Evolutionary conservation across 2,329 filamentous ascomycete species (phyloP).

Genomic region (Cordyceps cateniannulata): DNA sequence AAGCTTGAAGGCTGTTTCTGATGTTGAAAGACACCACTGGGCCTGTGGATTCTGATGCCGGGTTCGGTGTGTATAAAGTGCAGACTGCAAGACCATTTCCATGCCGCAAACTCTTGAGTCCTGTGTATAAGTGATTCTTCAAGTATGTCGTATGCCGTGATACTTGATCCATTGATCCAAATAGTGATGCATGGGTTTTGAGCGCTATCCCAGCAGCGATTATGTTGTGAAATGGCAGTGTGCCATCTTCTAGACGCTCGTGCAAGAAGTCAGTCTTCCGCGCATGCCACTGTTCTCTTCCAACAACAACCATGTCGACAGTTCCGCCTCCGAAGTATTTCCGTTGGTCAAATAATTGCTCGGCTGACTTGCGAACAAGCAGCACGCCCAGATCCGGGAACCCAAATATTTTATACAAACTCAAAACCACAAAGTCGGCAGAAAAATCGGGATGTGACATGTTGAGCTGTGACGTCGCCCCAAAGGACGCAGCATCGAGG

Average conservation of each 20-base stretch:
- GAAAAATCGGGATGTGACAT: conserved; percentile 53
- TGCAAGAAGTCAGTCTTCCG: conserved; percentile 67
- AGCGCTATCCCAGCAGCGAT: conserved; percentile 74
- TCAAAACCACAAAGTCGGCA: conserved; percentile 81
- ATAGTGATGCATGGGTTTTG: conserved; percentile 60
- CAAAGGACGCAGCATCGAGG: conserved; percentile 77
- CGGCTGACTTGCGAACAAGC: conserved; percentile 68
- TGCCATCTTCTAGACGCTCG: conserved; percentile 83
- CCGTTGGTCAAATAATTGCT: conserved; percentile 55
- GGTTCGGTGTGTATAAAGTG: conserved; percentile 49
- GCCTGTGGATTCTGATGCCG: conserved; percentile 42
- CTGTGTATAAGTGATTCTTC: conserved; percentile 36
- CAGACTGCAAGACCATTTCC: conserved; percentile 61
- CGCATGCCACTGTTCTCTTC: conserved; percentile 78
- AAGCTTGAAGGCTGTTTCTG: conserved; percentile 58
- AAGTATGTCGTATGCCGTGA: conserved; percentile 66
- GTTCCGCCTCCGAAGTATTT: conserved; percentile 92
- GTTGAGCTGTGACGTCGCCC: conserved; percentile 70
- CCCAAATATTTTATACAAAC: conserved; percentile 97
- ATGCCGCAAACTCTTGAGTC: conserved; percentile 58
- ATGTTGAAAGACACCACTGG: conserved; percentile 84
- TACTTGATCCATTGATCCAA: conserved; percentile 62
- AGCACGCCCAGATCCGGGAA: conserved; percentile 87
- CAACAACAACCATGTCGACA: conserved; percentile 77
- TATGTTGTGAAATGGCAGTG: conserved; percentile 84